Conservation (phyloP, 495 filamentous ascomycete genomes). For the Aeminium ludgeri region DNA sequence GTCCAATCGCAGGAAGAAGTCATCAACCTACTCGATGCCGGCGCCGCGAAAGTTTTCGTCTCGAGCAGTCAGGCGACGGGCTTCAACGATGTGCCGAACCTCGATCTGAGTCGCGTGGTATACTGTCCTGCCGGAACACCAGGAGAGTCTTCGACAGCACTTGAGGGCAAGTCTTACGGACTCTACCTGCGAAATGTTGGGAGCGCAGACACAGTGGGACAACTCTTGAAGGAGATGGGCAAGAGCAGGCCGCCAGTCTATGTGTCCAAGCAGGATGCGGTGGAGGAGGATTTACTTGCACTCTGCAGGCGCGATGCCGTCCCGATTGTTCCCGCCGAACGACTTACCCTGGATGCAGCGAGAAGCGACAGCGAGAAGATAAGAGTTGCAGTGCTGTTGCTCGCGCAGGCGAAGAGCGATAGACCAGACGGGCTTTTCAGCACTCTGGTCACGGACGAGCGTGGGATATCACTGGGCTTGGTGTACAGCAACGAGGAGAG, state of each 20-base stretch:
- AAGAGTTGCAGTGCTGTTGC: conserved; percentile 50
- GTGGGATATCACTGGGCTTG: conserved; percentile 67
- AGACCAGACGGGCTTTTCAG: conserved; percentile 68
- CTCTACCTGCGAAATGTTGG: conserved; percentile 32
- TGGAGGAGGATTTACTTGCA: conserved; percentile 29
- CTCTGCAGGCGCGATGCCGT: conserved; percentile 43
- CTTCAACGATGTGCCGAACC: conserved; percentile 36
- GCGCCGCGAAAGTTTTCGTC: conserved; percentile 77
- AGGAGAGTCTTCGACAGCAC: conserved; percentile 34
- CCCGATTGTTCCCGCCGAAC: conserved; percentile 56
- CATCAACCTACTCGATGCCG: conserved; percentile 64
- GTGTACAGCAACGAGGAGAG: conserved; percentile 91
- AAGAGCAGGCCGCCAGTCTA: conserved; percentile 29
- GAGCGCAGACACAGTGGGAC: conserved; percentile 27
- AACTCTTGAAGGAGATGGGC: conserved; percentile 30
- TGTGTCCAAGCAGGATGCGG: conserved; percentile 31
- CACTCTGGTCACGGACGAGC: conserved; percentile 77
- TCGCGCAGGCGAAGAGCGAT: conserved; percentile 56
- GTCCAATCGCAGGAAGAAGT: conserved; percentile 54
- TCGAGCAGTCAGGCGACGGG: conserved; percentile 38
- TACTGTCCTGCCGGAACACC: conserved; percentile 25
- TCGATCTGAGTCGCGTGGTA: conserved; percentile 41
- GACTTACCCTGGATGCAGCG: conserved; percentile 42
- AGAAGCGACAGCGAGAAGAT: conserved; percentile 37
- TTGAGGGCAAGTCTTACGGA: conserved; percentile 33